A percentile compares a stretch with the other conserved stretches of the same genome.
Evolutionary conservation across 768 basidiomycete genomes (phyloP).

Genomic region (Russula sp.): DNA sequence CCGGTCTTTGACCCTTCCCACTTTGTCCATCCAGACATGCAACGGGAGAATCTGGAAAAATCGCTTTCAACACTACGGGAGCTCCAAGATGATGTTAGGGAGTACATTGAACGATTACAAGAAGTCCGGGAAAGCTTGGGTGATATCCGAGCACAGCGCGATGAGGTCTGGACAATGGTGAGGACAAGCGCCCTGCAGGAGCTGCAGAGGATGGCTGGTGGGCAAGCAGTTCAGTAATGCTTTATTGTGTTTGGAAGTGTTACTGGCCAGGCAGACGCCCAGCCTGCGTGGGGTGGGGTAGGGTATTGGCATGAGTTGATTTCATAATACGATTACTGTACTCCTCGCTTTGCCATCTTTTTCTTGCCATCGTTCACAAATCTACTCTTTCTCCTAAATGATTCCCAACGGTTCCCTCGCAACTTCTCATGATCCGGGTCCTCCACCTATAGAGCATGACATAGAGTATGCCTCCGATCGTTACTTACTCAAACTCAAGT

Average conservation of each 20-base stretch:
- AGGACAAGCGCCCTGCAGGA: conserved; percentile 69
- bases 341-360: neutral
- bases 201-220: conserved; percentile 54
- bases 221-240: conserved; percentile 1
- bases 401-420: conserved; percentile 1
- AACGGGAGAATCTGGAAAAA: conserved; percentile 66
- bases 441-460: conserved; percentile 29
- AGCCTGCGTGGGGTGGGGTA: neutral
- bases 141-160: conserved; percentile 61
- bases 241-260: neutral
- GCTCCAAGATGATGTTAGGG: conserved; percentile 78
- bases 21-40: conserved; percentile 57
- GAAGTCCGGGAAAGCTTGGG: conserved; percentile 81
- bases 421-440: conserved; percentile 30
- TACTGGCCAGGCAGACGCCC: neutral
- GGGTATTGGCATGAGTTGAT: neutral
- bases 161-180: conserved; percentile 69
- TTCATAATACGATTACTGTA: conserved; percentile 8
- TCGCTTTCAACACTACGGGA: conserved; percentile 67
- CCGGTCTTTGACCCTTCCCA: conserved; percentile 52
- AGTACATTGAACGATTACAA: conserved; percentile 77
- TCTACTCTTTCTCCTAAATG: conserved; percentile 10
- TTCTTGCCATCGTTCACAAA: neutral
- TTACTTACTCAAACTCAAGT: conserved; percentile 51
- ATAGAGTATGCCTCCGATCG: conserved; percentile 34